phyloP scores from a whole-genome alignment of 345 rosid species.

The Xanthoceras sorbifolium region DNA sequence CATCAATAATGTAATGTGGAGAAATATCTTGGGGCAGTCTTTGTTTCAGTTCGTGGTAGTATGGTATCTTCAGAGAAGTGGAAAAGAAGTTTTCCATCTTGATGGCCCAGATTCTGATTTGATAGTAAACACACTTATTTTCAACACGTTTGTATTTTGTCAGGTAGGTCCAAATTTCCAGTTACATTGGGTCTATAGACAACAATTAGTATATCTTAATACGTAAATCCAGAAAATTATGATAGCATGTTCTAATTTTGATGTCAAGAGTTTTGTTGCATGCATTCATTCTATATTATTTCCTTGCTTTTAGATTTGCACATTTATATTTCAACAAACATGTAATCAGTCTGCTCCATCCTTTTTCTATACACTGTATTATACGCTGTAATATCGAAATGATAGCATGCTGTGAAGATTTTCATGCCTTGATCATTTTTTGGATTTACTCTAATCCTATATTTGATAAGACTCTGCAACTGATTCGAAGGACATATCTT shows the following conservation, averaged over 20 bases:
- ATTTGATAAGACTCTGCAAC: conserved; percentile 15
- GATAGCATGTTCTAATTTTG: background rate
- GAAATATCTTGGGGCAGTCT: conserved; percentile 92
- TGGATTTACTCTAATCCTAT: background rate
- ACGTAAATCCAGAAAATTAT: background rate
- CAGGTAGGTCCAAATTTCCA: conserved; percentile 53
- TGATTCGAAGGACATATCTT: background rate
- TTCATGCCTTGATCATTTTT: background rate
- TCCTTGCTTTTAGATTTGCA: background rate
- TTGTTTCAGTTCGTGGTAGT: conserved; percentile 70
- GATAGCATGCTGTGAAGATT: background rate
- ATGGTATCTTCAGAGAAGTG: conserved; percentile 69
- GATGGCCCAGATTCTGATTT: conserved; percentile 54
- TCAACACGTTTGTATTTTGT: conserved; percentile 84
- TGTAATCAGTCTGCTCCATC: background rate
- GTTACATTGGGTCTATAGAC: background rate
- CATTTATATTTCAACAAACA: background rate
- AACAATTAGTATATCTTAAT: background rate
- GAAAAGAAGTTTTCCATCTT: conserved; percentile 50
- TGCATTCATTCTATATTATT: background rate
- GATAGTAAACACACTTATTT: conserved; percentile 73
- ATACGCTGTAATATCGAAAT: background rate
- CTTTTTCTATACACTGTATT: background rate
- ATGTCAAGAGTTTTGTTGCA: background rate
- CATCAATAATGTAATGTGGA: conserved; percentile 94